Evolutionary conservation across 176 grass and related monocot species (phyloP).

Genomic region (Otatea glauca): DNA sequence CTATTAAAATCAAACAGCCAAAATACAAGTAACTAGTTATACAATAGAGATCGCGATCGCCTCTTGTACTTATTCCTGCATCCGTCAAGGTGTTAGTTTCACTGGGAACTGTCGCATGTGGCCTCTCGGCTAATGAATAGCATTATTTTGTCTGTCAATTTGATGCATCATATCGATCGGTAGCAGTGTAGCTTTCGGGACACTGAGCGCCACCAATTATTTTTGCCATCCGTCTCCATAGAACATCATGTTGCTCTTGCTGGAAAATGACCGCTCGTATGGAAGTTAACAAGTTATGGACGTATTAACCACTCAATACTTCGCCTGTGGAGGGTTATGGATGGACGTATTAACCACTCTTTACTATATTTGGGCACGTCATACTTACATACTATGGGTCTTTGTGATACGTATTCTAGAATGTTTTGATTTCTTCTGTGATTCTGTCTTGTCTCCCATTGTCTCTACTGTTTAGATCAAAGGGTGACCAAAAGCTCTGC

Average conservation of each 20-base stretch:
- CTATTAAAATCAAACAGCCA: conserved; percentile 6
- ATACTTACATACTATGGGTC: background rate
- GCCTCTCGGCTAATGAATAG: background rate
- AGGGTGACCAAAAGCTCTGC: background rate
- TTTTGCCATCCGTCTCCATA: conserved; percentile 34
- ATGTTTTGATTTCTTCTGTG: background rate
- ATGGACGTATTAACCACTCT: conserved; percentile 52
- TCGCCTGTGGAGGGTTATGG: conserved; percentile 5
- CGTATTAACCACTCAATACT: conserved; percentile 49
- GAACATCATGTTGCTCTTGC: conserved; percentile 36
- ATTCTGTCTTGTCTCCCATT: background rate
- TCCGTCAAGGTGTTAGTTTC: conserved; percentile 28
- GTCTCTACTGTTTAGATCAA: background rate
- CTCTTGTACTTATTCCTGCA: background rate
- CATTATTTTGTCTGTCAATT: background rate
- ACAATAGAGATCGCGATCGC: conserved; percentile 18
- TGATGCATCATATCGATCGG: conserved; percentile 5
- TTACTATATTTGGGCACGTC: background rate
- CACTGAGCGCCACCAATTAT: conserved; percentile 40
- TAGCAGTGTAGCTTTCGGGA: conserved; percentile 44
- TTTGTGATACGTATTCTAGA: conserved; percentile 8
- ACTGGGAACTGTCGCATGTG: conserved; percentile 25
- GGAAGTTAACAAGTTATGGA: conserved; percentile 31
- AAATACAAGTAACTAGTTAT: background rate
- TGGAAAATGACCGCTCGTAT: conserved; percentile 39